Evolutionary conservation across 2,329 filamentous ascomycete species (phyloP), one percentile per base, ranked within the genome.

Genomic region (Eurotiales sp.): DNA sequence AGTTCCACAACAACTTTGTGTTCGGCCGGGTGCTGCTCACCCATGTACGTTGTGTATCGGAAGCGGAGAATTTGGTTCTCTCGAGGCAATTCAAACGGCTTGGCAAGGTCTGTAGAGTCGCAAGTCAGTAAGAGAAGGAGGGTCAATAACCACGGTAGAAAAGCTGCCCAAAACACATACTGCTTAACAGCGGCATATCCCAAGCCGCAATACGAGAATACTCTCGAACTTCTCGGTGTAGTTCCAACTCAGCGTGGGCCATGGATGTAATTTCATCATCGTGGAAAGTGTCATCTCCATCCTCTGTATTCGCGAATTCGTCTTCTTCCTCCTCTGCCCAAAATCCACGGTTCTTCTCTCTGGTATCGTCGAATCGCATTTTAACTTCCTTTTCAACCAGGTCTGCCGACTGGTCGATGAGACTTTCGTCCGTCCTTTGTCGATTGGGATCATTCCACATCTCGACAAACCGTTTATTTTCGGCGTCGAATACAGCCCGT

Each of bases 1-100:
- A 97, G 95, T 67, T 96, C 88, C 50, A 97, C 84, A 11, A 97
- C 91, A 17, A 99, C 91, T 77, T 99, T 99, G 66, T 84, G 85
- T 71, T 90, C 84, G 2, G 92, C 90, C 0, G 93, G 92, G 73
- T 99, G 95, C 51, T 82, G 77, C 72, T 97, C 93, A 62, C 92
- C 92, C 80, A 99, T 86, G 74, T 97, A 97, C 32, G 87, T 91
- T 14, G 93, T 99, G 77, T 96, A 96, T 63, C 93, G 86, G 83
- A 96, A 99, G 62, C 92, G 87, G 52, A 99, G 82, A 41, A 90
- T 83, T 61, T 88, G 79, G 41, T 64, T 66, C 56, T 83, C 71
- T 25, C 77, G 69, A 12, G 80, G 78, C 2, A 92, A 90, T 2
- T 84, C 81, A 68, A 96, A 97, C 15, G 88, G 86, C 71, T 88